phyloP scores from a whole-genome alignment of 495 filamentous ascomycete species.

The Penicillium lagena region DNA sequence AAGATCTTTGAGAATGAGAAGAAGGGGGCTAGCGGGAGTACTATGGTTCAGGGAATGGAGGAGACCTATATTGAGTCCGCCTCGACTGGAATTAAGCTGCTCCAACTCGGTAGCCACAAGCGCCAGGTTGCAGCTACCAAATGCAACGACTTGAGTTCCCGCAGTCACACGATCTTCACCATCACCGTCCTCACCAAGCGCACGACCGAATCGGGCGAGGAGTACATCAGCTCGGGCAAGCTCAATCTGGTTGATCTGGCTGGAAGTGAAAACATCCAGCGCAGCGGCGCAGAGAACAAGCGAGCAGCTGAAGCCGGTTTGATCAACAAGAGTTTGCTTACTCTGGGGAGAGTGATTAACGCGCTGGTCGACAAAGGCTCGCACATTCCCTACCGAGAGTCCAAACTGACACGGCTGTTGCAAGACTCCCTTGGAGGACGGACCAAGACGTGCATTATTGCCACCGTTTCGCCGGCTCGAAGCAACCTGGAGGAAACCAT shows the following conservation, averaged over 20 bases:
- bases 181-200: constrained; percentile 84
- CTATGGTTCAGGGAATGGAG: constrained; percentile 95
- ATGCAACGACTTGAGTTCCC: constrained; percentile 93
- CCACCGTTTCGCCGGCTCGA: constrained; percentile 88
- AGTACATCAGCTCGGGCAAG: constrained; percentile 89
- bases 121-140: constrained; percentile 96
- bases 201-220: constrained; percentile 74
- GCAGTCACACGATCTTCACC: constrained; percentile 95
- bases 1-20: constrained; percentile 94
- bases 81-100: constrained; percentile 72
- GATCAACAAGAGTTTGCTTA: constrained; percentile 96
- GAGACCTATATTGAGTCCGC: constrained; percentile 86
- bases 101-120: constrained; percentile 86
- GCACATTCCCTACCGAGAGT: constrained; percentile 94
- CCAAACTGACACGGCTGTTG: constrained; percentile 87
- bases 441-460: constrained; percentile 98
- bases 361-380: constrained; percentile 84
- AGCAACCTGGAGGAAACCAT: constrained; percentile 97
- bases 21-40: constrained; percentile 64
- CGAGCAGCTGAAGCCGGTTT: constrained; percentile 90
- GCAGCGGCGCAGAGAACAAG: constrained; percentile 96
- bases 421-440: constrained; percentile 94
- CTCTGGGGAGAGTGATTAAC: constrained; percentile 94
- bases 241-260: constrained; percentile 94
- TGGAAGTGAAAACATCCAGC: constrained; percentile 94